Base-by-base conservation (phyloP, 2,329 filamentous ascomycete genomes). In the Bipolaris victoriae region DNA sequence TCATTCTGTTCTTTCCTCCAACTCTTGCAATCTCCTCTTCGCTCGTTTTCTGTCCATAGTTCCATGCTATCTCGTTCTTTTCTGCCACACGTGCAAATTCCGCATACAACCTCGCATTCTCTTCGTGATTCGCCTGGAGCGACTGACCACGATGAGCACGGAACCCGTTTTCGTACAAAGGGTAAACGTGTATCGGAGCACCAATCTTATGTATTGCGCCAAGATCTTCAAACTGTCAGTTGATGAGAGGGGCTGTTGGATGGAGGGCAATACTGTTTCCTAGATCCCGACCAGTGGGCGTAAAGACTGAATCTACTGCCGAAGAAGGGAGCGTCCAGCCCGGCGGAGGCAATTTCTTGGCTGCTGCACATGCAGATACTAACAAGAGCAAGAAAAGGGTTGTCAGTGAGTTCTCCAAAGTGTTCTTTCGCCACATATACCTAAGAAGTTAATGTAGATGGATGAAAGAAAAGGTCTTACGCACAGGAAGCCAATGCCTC, bases 101-200 rank as follows among this genome's bases (percentile, higher is more conserved):
- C 0, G 83, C 84, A 66, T 90, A 90, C 20, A 90, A 67, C 9
- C 77, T 70, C 0, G 84, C 82, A 0, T 85, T 88, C 66, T 90
- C 87, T 6, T 77, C 63, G 52, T 86, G 78, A 52, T 89, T 90
- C 3, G 84, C 81, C 20, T 71, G 52, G 0, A 84, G 71, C 1
- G 82, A 81, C 64, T 90, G 87, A 1, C 76, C 70, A 1, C 81
- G 78, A 60, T 84, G 77, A 0, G 86, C 86, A 31, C 87, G 80
- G 52, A 87, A 86, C 0, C 76, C 84, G 60, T 88, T 88, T 62
- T 90, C 88, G 64, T 88, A 90, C 0, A 90, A 67, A 0, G 88
- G 86, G 64, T 90, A 90, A 0, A 90, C 78, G 31, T 90, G 87
- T 10, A 89, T 87, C 0, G 88, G 87, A 0, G 84, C 79, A 0